phyloP scores from a whole-genome alignment of 331 rosid species.

The Acacia concinna region DNA sequence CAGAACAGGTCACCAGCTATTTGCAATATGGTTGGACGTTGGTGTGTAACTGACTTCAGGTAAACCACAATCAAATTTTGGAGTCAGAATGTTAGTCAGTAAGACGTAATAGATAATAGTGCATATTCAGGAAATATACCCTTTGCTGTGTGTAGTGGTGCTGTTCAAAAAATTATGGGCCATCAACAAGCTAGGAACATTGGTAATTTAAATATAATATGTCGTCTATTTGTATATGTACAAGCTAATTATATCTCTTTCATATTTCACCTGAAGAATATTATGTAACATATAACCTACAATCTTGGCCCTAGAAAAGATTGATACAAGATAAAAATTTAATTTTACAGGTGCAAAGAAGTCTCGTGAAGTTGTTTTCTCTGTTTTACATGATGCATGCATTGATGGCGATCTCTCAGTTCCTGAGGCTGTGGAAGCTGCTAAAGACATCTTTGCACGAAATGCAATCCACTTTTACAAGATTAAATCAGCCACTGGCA shows the following conservation, averaged over 20 bases:
- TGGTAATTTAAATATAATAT: not conserved
- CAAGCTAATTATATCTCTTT: not conserved
- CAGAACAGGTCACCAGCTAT: not conserved
- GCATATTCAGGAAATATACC: not conserved
- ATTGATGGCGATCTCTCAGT: constrained; percentile 74
- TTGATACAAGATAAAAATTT: constrained; percentile 14
- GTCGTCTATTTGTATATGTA: not conserved
- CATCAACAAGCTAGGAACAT: not conserved
- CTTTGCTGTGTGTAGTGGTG: not conserved
- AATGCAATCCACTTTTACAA: constrained; percentile 74
- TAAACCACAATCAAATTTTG: not conserved
- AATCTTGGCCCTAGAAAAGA: not conserved
- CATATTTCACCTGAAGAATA: not conserved
- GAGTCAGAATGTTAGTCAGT: not conserved
- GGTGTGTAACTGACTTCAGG: not conserved
- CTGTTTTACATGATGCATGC: constrained; percentile 75
- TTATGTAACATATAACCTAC: not conserved
- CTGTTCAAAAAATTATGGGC: not conserved
- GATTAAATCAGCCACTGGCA: constrained; percentile 33
- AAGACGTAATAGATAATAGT: not conserved
- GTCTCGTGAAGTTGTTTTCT: constrained; percentile 72
- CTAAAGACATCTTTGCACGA: constrained; percentile 68
- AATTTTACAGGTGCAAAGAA: constrained; percentile 70
- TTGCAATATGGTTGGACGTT: not conserved
- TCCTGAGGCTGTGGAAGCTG: constrained; percentile 76